Base-by-base conservation (phyloP, 495 filamentous ascomycete genomes). In the Tuber melanosporum region DNA sequence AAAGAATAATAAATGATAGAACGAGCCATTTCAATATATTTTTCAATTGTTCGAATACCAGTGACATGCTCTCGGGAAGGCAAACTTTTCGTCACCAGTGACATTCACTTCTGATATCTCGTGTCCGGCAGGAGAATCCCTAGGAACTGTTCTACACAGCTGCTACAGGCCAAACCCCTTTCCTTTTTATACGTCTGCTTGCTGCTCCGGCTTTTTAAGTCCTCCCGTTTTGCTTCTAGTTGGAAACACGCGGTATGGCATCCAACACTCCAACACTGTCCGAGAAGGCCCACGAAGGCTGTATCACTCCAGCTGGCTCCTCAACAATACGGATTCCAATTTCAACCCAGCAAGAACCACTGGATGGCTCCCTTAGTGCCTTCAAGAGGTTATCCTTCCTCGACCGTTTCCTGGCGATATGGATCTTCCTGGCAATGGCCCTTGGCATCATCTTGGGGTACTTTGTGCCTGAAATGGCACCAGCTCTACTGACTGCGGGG, bases 351-450 rank as follows among this genome's bases (percentile, higher is more conserved):
- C 47, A 46, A 43, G 66, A 36, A 41, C 36, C 71, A 22, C 74
- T 43, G n/a, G 17, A 62, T 32, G 6, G 4, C 26, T 77, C 78
- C 26, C 43, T 77, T 1, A 82, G 79, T 49, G 76, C 87, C 14
- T 88, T 91, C 76, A 85, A 87, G 77, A 85, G 87, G 70, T 87
- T 95, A 22, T 90, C 89, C 10, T 88, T 88, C 75, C 87, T 95
- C 20, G 92, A 95, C 83, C 89, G 91, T 22, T 91, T 93, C 84
- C 90, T 95, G 0, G 93, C 91, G 7, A 19, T 94, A 9, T 95
- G 94, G 93, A 95, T 96, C 82, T 88, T 97, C 57, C 89, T 95
- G 10, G 92, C 92, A 42, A 96, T 97, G 91, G 87, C 87, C 0
- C 84, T 94, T 52, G 94, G 93, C 22, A 91, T 95, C 75, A 86